Percentiles rank a stretch among this genome's conserved stretches.
Evolutionary conservation across 164 flowering plant species (phyloP).

Genomic region (Umbellularia californica): DNA sequence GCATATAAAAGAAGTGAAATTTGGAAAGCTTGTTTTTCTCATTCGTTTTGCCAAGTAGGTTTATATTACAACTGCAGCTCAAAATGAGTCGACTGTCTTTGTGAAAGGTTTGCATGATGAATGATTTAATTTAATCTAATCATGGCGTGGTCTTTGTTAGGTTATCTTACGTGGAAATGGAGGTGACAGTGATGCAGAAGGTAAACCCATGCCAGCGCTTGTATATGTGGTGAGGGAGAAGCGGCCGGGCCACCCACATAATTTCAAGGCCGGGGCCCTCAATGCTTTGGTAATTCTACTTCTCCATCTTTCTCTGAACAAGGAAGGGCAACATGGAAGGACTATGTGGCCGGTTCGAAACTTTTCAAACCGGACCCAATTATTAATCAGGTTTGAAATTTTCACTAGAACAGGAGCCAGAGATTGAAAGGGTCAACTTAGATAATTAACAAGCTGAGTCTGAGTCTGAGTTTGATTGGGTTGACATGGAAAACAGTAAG

Average conservation of each 20-base stretch:
- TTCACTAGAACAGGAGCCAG: too few species aligned
- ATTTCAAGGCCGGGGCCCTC: slow-evolving; percentile 65
- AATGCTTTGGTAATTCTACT: slow-evolving; percentile 25
- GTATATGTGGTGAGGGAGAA: slow-evolving; percentile 58
- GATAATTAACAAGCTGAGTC: too few species aligned
- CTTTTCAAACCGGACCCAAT: too few species aligned
- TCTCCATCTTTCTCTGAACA: too few species aligned
- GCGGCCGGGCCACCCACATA: slow-evolving; percentile 34
- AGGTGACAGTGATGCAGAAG: slow-evolving; percentile 30
- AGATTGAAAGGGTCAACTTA: too few species aligned
- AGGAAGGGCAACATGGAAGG: too few species aligned
- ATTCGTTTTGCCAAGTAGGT: background rate
- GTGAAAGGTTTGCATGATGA: background rate
- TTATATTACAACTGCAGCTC: background rate
- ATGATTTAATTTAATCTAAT: too few species aligned
- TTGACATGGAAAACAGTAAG: too few species aligned
- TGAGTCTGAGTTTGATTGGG: too few species aligned
- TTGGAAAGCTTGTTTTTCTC: background rate
- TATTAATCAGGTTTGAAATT: too few species aligned
- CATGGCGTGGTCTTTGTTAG: background rate
- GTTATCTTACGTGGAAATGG: slow-evolving; percentile 23
- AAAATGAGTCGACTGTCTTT: background rate
- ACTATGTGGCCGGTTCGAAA: too few species aligned
- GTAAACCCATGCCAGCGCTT: slow-evolving; percentile 38
- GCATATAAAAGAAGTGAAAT: too few species aligned